Percentiles rank a stretch among this genome's conserved stretches.
Evolutionary conservation across 2,329 filamentous ascomycete species (phyloP).

Genomic region (Xylariaceae sp.): DNA sequence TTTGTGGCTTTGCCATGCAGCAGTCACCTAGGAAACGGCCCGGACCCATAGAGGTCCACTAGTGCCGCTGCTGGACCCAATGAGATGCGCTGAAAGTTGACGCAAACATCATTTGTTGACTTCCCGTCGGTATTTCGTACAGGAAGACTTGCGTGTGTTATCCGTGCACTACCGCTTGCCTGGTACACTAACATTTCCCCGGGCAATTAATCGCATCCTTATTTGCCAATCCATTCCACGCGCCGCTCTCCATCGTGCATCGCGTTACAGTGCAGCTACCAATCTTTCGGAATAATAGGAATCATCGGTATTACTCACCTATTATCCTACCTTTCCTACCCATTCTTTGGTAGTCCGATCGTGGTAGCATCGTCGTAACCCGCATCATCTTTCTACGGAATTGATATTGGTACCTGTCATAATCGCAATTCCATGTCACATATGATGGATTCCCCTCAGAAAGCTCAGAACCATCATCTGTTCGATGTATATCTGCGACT

Average conservation of each 20-base stretch:
- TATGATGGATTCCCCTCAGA: slow-evolving; percentile 41
- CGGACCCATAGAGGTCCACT: background rate
- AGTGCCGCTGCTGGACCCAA: background rate
- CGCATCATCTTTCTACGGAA: background rate
- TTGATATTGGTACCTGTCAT: background rate
- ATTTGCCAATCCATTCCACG: background rate
- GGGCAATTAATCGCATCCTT: background rate
- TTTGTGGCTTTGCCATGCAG: background rate
- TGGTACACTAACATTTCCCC: background rate
- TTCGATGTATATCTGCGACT: slow-evolving; percentile 91
- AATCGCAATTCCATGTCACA: slow-evolving; percentile 1
- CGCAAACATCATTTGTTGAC: background rate
- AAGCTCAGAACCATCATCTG: slow-evolving; percentile 53
- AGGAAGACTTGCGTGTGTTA: too few relatives aligned
- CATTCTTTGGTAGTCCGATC: background rate
- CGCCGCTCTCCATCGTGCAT: background rate
- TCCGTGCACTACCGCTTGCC: too few relatives aligned
- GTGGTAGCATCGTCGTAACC: background rate
- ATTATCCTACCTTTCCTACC: background rate
- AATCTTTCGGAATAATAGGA: background rate
- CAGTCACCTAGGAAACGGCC: background rate
- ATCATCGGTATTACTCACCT: background rate
- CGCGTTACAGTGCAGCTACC: slow-evolving; percentile 2
- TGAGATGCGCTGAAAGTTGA: background rate
- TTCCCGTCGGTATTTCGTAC: background rate